Base-by-base conservation (phyloP, 2,329 filamentous ascomycete species). In the Didymella keratinophila region DNA sequence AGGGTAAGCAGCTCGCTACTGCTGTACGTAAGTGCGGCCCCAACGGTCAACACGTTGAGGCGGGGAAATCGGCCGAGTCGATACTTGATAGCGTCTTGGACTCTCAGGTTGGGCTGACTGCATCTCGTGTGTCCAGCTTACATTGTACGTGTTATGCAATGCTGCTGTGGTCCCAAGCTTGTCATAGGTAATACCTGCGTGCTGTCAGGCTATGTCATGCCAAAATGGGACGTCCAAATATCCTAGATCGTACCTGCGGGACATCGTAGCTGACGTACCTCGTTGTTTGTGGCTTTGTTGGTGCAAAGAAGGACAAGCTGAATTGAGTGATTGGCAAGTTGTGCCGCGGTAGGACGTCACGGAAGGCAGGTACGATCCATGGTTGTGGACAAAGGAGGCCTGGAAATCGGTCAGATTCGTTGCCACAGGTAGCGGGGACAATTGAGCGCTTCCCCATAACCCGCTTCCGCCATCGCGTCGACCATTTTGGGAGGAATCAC, bases 311-410 rank as follows among this genome's bases (percentile, higher is more conserved):
- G 37, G 52, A 34, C 45, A 57, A 60, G 63, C 63, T 64, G 58
- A 66, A 42, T 21, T 23, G 39, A 49, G 4, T 37, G 21, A 51
- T 30, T 44, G 59, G 52, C 59, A 64, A 34, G 57, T 62, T 4
- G 54, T 62, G 50, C 56, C 64, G 66, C 52, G 42, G 54, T 42
- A 50, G 53, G 59, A 67, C 58, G 61, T 62, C 58, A 65, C 56
- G 45, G 52, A 52, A 39, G 36, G 16, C 36, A 39, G 36, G 36
- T 42, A 47, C 30, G 23, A 23, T 39, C 32, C 32, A 41, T 44
- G 27, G 56, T 55, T 12, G 45, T 42, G 37, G 37, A 49, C 42
- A 41, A 47, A 28, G 51, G 27, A 32, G 52, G 56, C 28, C 45
- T 21, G 56, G 39, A 41, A 55, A 27, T 55, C 52, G 53, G 56